Evolutionary conservation across 768 basidiomycete genomes (phyloP).

Genomic region (Tremella yokohamensis): DNA sequence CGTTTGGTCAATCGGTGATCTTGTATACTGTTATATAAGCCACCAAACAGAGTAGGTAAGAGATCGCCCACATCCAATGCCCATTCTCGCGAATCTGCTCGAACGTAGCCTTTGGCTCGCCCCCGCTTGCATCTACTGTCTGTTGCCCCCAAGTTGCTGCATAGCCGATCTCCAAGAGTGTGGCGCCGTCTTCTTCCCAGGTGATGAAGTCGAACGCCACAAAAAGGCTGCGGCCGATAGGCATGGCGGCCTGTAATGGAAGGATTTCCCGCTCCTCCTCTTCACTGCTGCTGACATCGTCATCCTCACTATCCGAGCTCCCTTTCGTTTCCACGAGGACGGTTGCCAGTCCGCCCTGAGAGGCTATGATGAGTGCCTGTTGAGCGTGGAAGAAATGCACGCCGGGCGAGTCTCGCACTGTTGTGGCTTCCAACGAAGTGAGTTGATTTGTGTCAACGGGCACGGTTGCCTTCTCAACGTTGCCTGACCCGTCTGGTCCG

Average conservation of each 20-base stretch:
- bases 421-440: no score
- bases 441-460: no score
- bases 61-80: slow-evolving; percentile 41
- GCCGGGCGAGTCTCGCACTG: not conserved
- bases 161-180: slow-evolving; percentile 44
- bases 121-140: not conserved
- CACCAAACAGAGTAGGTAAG: not conserved
- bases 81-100: slow-evolving; percentile 38
- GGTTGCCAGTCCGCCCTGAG: slow-evolving; percentile 29
- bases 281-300: not conserved
- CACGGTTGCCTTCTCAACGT: no score
- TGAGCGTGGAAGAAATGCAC: slow-evolving; percentile 33
- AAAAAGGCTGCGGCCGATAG: slow-evolving; percentile 33
- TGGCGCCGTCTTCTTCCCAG: slow-evolving; percentile 38
- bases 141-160: slow-evolving; percentile 42
- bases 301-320: not conserved
- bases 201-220: slow-evolving; percentile 36
- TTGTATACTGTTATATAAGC: slow-evolving; percentile 28
- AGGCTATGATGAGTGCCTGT: slow-evolving; percentile 35
- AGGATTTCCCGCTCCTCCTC: not conserved
- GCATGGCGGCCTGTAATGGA: no score
- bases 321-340: not conserved
- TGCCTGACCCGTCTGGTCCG: no score
- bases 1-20: slow-evolving; percentile 33
- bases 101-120: slow-evolving; percentile 14